phyloP scores from a whole-genome alignment of 768 basidiomycete genomes.

The Rhizopogon salebrosus region DNA sequence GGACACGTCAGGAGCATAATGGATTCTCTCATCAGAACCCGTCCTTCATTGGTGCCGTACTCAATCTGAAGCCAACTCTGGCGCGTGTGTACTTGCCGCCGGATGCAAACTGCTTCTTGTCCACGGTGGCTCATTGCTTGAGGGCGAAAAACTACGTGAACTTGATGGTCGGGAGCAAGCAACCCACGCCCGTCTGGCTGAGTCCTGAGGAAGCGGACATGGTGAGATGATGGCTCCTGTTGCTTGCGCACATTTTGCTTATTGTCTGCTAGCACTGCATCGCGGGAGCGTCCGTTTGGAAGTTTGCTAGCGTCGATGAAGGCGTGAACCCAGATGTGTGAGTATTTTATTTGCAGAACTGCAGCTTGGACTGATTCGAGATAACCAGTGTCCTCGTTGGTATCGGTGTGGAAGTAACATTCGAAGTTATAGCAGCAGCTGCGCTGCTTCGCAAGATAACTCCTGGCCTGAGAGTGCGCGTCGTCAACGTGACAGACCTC shows the following conservation, averaged over 20 bases:
- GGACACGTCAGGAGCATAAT: conserved; percentile 83
- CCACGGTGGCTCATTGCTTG: conserved; percentile 79
- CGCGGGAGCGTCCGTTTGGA: conserved; percentile 85
- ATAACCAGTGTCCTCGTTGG: conserved; percentile 67
- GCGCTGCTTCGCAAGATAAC: conserved; percentile 65
- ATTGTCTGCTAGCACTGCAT: conserved; percentile 61
- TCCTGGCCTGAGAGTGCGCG: conserved; percentile 75
- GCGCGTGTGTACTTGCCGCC: conserved; percentile 83
- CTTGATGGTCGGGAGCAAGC: conserved; percentile 86
- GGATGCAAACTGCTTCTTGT: conserved; percentile 85
- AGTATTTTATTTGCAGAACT: conserved; percentile 12
- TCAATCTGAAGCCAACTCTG: conserved; percentile 65
- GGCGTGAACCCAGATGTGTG: conserved; percentile 71
- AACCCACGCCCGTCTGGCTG: conserved; percentile 75
- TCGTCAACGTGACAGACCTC: conserved; percentile 87
- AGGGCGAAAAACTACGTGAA: conserved; percentile 83
- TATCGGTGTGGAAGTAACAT: conserved; percentile 83
- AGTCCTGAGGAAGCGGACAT: conserved; percentile 68
- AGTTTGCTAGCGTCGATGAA: conserved; percentile 69
- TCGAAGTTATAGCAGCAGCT: conserved; percentile 85
- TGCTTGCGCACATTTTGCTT: not conserved
- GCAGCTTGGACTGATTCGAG: not conserved
- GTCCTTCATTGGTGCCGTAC: conserved; percentile 80
- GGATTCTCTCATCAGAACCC: conserved; percentile 90
- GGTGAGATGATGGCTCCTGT: conserved; percentile 27